A percentile compares a stretch with the other conserved stretches of the same genome.
These are phyloP conservation scores for Aspergillus novofumigatus DNA, from an alignment of 2,329 filamentous ascomycete species.

Conservation along the genomic window DNA sequence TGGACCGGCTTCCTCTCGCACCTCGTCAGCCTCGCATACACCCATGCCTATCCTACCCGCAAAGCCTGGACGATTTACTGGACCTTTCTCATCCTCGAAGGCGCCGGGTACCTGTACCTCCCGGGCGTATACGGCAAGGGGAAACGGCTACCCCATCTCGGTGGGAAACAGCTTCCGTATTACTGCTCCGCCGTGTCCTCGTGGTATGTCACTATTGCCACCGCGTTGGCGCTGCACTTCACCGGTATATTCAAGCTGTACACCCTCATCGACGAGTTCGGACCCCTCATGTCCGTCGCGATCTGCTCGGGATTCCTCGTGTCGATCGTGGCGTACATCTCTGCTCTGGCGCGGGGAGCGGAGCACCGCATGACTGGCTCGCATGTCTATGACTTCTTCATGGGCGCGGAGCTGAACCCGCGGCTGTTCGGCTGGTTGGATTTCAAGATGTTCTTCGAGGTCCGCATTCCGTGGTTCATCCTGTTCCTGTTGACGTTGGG, in stretches of 20 bases:
- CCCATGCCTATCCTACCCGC: conserved; percentile 73
- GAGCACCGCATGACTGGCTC: conserved; percentile 87
- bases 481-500: conserved; percentile 71
- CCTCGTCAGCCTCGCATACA: conserved; percentile 67
- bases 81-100: conserved; percentile 83
- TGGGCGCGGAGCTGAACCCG: conserved; percentile 82
- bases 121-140: conserved; percentile 85
- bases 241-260: conserved; percentile 81
- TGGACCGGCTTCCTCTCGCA: conserved; percentile 66
- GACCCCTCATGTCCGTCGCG: conserved; percentile 83
- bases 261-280: conserved; percentile 90
- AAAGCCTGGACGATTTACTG: conserved; percentile 93
- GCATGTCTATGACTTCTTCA: conserved; percentile 81
- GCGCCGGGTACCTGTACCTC: conserved; percentile 72
- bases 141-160: conserved; percentile 76
- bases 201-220: conserved; percentile 76
- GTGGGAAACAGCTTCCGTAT: conserved; percentile 81
- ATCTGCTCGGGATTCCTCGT: conserved; percentile 86
- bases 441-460: conserved; percentile 95
- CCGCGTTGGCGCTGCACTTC: conserved; percentile 68
- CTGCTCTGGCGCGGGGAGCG: conserved; percentile 72
- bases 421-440: conserved; percentile 77
- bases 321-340: conserved; percentile 76
- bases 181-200: conserved; percentile 86
- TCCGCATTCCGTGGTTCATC: conserved; percentile 91